Conservation (phyloP, 192 early-diverging fungal species). For the Haplosporangium gracile region DNA sequence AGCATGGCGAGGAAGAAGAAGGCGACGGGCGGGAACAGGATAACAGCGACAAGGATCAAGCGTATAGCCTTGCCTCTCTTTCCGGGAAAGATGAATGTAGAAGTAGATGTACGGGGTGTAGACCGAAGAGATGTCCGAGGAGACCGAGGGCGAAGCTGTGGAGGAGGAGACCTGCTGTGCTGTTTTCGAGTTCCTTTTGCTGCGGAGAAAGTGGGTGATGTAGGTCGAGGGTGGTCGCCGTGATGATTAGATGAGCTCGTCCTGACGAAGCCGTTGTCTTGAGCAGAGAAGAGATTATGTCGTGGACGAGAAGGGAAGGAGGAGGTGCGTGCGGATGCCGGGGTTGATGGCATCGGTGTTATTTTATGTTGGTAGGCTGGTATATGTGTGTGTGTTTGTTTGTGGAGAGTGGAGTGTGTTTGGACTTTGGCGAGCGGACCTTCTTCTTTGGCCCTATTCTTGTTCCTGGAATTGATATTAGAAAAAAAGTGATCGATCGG, state of each 20-base stretch:
- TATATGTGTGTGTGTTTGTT: background rate
- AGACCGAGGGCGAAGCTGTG: background rate
- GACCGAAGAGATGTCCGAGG: slow-evolving; percentile 5
- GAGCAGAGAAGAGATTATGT: background rate
- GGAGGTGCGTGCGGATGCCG: background rate
- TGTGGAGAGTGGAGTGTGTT: background rate
- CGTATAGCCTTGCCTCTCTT: slow-evolving; percentile 51
- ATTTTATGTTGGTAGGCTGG: background rate
- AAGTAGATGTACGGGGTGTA: background rate
- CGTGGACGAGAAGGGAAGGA: background rate
- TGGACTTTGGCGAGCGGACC: background rate
- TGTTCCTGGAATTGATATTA: too few species aligned
- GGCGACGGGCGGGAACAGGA: slow-evolving; percentile 39
- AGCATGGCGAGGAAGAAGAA: slow-evolving; percentile 46
- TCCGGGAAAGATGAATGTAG: slow-evolving; percentile 29
- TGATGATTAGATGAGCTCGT: background rate
- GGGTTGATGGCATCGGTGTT: background rate
- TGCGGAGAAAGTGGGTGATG: background rate
- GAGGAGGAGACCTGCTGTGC: background rate
- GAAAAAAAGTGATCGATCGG: too few species aligned
- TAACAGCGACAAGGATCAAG: slow-evolving; percentile 34
- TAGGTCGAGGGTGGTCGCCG: background rate
- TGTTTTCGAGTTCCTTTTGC: background rate
- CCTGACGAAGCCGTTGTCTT: background rate
- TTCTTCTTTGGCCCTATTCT: background rate